A percentile compares a stretch with the other conserved stretches of the same genome.
Conservation (phyloP, 768 basidiomycete species). For the Boletales sp. region DNA sequence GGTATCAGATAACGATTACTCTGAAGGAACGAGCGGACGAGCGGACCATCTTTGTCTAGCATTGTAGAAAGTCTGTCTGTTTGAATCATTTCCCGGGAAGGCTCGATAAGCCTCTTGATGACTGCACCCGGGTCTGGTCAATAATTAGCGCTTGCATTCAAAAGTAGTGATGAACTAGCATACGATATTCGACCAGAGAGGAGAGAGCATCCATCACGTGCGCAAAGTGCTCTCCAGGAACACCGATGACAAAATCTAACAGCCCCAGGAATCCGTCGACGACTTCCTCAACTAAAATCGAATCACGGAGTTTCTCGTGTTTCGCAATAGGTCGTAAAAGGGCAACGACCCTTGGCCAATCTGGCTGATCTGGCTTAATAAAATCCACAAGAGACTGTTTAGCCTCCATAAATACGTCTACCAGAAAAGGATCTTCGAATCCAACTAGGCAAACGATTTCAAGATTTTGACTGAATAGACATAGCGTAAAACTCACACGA, state of each 20-base stretch:
- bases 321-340: slow-evolving; percentile 14
- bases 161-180: neutral
- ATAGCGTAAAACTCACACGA: slow-evolving; percentile 1
- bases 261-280: slow-evolving; percentile 9
- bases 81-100: neutral
- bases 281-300: slow-evolving; percentile 5
- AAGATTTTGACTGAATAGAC: neutral
- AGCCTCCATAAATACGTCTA: slow-evolving; percentile 6
- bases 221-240: slow-evolving; percentile 7
- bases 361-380: slow-evolving; percentile 5
- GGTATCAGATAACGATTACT: neutral
- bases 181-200: slow-evolving; percentile 10
- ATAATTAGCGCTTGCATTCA: neutral
- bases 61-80: slow-evolving; percentile 9
- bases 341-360: slow-evolving; percentile 15
- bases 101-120: slow-evolving; percentile 1
- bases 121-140: slow-evolving; percentile 2
- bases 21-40: neutral
- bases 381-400: neutral
- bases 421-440: neutral
- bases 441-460: neutral
- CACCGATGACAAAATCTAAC: slow-evolving; percentile 2
- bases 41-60: slow-evolving; percentile 6
- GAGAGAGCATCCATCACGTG: slow-evolving; percentile 17
- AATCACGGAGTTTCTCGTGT: slow-evolving; percentile 10